Conservation (phyloP, 2,329 filamentous ascomycete genomes). For the Fusarium falciforme region DNA sequence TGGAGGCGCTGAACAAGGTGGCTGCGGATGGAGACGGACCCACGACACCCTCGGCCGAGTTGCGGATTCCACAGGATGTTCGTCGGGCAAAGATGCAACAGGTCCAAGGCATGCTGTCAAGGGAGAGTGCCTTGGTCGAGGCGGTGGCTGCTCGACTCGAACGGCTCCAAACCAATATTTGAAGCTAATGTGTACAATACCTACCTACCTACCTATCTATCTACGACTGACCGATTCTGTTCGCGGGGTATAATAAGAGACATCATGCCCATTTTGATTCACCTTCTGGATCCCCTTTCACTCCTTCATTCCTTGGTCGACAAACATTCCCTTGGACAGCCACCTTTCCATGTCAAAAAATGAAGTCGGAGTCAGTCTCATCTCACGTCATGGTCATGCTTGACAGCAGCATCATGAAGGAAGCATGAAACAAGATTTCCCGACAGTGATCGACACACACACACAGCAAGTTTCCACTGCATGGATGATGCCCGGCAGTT, state of each 20-base stretch:
- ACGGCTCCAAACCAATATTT: constrained; percentile 57
- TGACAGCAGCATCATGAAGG: background rate
- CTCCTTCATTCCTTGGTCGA: background rate
- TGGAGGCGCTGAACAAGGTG: constrained; percentile 55
- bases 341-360: background rate
- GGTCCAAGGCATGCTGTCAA: constrained; percentile 71
- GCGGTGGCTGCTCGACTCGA: constrained; percentile 72
- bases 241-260: constrained; percentile 26
- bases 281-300: background rate
- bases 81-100: constrained; percentile 72
- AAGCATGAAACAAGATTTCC: background rate
- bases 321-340: background rate
- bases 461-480: background rate
- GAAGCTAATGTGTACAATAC: constrained; percentile 41
- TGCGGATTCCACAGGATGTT: constrained; percentile 69
- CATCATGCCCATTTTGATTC: background rate
- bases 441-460: background rate
- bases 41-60: constrained; percentile 50
- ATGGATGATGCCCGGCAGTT: background rate
- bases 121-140: constrained; percentile 76
- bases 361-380: background rate
- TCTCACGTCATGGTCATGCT: background rate
- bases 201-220: constrained; percentile 1
- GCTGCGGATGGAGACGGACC: constrained; percentile 41
- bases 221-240: background rate